Evolutionary conservation across 805 yeast species (phyloP).

Genomic region (Clavispora asparagi): DNA sequence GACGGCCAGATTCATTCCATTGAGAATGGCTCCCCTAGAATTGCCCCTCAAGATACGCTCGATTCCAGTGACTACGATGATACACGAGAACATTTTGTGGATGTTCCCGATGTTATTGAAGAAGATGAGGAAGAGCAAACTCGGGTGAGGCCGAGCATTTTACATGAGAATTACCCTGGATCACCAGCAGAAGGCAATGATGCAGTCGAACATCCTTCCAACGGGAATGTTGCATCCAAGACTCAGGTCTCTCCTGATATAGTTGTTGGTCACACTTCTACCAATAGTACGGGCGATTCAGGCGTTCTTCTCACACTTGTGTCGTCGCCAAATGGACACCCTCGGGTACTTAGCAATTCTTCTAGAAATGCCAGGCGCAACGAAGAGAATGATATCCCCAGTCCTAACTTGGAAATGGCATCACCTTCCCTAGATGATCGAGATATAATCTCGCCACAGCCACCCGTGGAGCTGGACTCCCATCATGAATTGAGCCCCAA

Average conservation of each 20-base stretch:
- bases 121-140: constrained; percentile 4
- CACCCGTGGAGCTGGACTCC: not conserved
- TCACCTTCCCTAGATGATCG: not conserved
- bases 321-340: not conserved
- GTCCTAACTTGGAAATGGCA: not conserved
- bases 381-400: not conserved
- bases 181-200: not conserved
- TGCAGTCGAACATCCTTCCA: not conserved
- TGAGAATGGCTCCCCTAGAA: not conserved
- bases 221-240: not conserved
- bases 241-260: not conserved
- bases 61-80: constrained; percentile 1
- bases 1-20: not conserved
- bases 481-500: not conserved
- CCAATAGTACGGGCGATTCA: not conserved
- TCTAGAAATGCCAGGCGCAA: not conserved
- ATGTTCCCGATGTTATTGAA: constrained; percentile 11
- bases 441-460: not conserved
- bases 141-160: not conserved
- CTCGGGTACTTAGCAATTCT: not conserved
- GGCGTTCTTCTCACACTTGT: not conserved
- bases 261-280: not conserved
- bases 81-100: constrained; percentile 8
- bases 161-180: not conserved
- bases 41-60: not conserved